A percentile compares a stretch with the other conserved stretches of the same genome.
Conservation (phyloP, 306 rosid species). For the Cicer cuneatum region DNA sequence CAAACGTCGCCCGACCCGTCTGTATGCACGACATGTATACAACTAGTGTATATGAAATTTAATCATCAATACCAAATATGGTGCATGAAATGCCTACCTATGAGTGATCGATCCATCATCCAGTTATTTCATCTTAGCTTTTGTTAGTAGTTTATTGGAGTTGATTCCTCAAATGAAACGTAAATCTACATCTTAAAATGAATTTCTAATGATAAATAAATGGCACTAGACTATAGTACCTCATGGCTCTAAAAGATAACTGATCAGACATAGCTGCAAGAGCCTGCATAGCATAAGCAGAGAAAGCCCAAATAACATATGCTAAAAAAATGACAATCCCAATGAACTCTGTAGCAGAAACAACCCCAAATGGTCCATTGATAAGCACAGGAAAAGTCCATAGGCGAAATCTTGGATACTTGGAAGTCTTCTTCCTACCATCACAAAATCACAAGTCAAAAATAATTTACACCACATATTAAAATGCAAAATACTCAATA, state of each 20-base stretch:
- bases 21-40: too few species aligned
- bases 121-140: not conserved
- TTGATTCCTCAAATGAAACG: not conserved
- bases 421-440: slow-evolving; percentile 62
- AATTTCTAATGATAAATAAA: slow-evolving; percentile 34
- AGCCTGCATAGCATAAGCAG: slow-evolving; percentile 52
- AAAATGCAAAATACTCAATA: not conserved
- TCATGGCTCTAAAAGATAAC: slow-evolving; percentile 43
- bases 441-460: slow-evolving; percentile 22
- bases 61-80: slow-evolving; percentile 3
- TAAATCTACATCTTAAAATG: slow-evolving; percentile 14
- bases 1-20: too few species aligned
- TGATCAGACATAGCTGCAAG: slow-evolving; percentile 36
- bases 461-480: not conserved
- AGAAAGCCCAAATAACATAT: slow-evolving; percentile 75
- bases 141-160: not conserved
- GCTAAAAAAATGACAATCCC: slow-evolving; percentile 70
- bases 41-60: not conserved
- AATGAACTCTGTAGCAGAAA: slow-evolving; percentile 80
- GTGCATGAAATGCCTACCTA: not conserved
- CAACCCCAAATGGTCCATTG: slow-evolving; percentile 87
- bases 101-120: slow-evolving; percentile 14
- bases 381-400: slow-evolving; percentile 91
- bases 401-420: slow-evolving; percentile 63
- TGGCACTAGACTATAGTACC: slow-evolving; percentile 47